Evolutionary conservation across 805 yeast species (phyloP), one percentile per base, ranked within the genome.

Genomic region (Candida fluviatilis): DNA sequence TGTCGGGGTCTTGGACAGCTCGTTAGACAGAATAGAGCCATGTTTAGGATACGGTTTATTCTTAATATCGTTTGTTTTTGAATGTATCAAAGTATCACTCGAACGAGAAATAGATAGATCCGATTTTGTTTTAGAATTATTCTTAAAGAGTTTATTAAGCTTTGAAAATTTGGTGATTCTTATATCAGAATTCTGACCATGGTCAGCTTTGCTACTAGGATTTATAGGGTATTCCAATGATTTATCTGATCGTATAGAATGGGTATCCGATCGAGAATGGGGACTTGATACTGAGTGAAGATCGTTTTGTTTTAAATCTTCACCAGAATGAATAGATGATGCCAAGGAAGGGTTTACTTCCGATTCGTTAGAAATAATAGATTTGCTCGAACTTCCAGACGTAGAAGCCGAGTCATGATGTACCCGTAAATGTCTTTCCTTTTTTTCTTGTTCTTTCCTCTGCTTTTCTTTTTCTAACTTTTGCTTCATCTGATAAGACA

Each of bases 401-500:
- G 26, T 14, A 4, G 35, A 18, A 18, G 19, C 35, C 13, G 19
- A n/a, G 13, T 33, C 28, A 5, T 17, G 13, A 25, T 21, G 15
- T 17, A 18, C 15, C 25, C 15, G 25, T 13, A 7, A 13, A 5
- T 41, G 25, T 38, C 40, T 19, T 27, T 36, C 36, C 28, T 46
- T 39, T 29, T 39, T 36, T 36, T 40, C 18, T 37, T 39, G 34
- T 41, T 51, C 43, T 34, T 32, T 36, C 39, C 50, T 47, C 33
- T 52, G 49, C 28, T 46, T 50, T 29, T 43, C 44, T 10, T 58
- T 46, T 30, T 57, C 54, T 29, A 65, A 36, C 43, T 66, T 65
- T 44, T 67, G 69, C 40, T 63, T 60, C 18, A 66, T 64, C 47
- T 67, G 73, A 42, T 62, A 67, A 55, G 61, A 64, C 40, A 64